Evolutionary conservation across 2,329 filamentous ascomycete genomes (phyloP).

Genomic region (Fusarium hostae): DNA sequence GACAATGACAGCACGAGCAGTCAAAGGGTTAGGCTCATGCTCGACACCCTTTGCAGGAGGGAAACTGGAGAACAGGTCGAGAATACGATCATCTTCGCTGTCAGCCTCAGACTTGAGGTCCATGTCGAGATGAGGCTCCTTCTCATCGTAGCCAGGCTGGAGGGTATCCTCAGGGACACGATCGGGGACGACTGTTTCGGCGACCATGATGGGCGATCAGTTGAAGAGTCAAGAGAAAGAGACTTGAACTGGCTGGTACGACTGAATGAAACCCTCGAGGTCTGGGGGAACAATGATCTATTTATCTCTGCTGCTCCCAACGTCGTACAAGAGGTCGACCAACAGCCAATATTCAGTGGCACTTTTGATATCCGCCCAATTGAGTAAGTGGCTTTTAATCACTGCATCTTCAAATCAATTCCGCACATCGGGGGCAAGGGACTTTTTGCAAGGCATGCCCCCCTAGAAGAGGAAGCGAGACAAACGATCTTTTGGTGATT

Average conservation of each 20-base stretch:
- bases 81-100: constrained; percentile 46
- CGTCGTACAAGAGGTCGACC: not conserved
- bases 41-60: constrained; percentile 54
- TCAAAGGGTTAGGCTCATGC: constrained; percentile 62
- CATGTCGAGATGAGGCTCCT: constrained; percentile 37
- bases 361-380: constrained; percentile 16
- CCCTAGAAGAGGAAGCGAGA: constrained; percentile 21
- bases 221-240: not conserved
- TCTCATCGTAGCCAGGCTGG: constrained; percentile 40
- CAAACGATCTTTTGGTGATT: constrained; percentile 21
- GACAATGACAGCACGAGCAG: constrained; percentile 64
- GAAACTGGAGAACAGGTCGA: constrained; percentile 55
- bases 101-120: constrained; percentile 44
- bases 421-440: not conserved
- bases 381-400: not conserved
- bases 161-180: constrained; percentile 28
- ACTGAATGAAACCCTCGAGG: not conserved
- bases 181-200: constrained; percentile 31
- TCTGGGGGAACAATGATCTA: constrained; percentile 1
- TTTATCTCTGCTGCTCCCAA: constrained; percentile 24
- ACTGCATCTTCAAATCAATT: not conserved
- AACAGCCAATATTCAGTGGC: not conserved
- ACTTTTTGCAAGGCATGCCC: constrained; percentile 1
- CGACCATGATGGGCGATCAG: constrained; percentile 28
- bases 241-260: constrained; percentile 17